Conservation (phyloP, 1,284 basidiomycete species). For the Ceratorhiza oryzae-sativae region DNA sequence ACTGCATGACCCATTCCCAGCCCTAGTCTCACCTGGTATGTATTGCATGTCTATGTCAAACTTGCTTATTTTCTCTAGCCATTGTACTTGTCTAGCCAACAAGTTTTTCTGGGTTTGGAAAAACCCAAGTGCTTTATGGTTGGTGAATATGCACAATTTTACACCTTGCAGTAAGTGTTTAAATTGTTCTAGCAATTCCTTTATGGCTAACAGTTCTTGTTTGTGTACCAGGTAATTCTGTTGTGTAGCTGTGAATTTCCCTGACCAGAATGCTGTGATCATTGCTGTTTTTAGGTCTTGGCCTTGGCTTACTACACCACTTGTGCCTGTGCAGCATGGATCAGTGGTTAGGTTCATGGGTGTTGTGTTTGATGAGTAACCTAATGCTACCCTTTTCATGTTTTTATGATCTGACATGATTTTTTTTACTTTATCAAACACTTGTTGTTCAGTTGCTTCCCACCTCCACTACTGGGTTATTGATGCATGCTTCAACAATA, state of each 20-base stretch:
- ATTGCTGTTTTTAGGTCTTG: conserved; percentile 43
- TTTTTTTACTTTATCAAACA: conserved; percentile 53
- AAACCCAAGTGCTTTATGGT: conserved; percentile 51
- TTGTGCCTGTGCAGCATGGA: conserved; percentile 52
- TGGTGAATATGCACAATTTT: conserved; percentile 46
- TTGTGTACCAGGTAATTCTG: conserved; percentile 48
- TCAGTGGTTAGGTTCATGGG: conserved; percentile 31
- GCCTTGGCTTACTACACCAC: conserved; percentile 52
- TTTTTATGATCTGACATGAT: conserved; percentile 43
- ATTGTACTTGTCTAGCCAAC: conserved; percentile 49
- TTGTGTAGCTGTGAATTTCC: conserved; percentile 51
- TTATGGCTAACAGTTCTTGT: background rate
- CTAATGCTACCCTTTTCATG: conserved; percentile 46
- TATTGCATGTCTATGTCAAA: conserved; percentile 50
- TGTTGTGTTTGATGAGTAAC: conserved; percentile 43
- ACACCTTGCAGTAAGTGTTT: conserved; percentile 12
- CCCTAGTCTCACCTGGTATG: conserved; percentile 40
- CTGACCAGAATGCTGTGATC: conserved; percentile 47
- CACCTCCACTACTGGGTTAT: conserved; percentile 45
- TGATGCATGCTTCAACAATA: conserved; percentile 47
- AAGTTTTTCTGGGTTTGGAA: conserved; percentile 50
- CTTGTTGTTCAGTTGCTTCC: conserved; percentile 49
- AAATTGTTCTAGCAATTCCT: background rate
- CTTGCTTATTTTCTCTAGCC: conserved; percentile 51
- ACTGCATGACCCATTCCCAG: no score